Evolutionary conservation across 805 yeast genomes (phyloP).

Genomic region (Sugiyamaella valdiviana): DNA sequence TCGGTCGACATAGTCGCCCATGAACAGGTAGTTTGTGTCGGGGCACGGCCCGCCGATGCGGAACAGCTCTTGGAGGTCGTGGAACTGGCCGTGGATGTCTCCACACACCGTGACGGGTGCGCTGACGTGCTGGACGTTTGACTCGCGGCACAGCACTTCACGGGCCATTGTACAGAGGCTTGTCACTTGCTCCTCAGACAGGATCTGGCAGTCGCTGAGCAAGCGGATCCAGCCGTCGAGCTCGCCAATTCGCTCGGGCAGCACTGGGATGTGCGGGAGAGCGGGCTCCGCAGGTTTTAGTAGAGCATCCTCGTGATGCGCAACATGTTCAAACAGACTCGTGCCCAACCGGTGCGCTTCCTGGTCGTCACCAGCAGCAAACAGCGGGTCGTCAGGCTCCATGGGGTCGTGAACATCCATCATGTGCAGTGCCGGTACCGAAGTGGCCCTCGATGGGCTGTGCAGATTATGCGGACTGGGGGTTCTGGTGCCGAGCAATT

Average conservation of each 20-base stretch:
- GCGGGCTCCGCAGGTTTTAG: neutral
- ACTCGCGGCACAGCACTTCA: slow-evolving; percentile 71
- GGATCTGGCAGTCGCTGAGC: slow-evolving; percentile 70
- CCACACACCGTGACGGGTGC: slow-evolving; percentile 97
- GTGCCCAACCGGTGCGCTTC: neutral
- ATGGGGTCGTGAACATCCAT: neutral
- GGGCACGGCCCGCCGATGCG: slow-evolving; percentile 94
- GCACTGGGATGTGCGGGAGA: neutral
- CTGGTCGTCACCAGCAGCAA: neutral
- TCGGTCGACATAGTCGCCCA: slow-evolving; percentile 92
- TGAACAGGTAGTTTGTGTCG: slow-evolving; percentile 77
- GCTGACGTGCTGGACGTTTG: slow-evolving; percentile 90
- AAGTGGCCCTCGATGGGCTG: too few relatives aligned
- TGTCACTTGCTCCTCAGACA: slow-evolving; percentile 73
- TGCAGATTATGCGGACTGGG: too few relatives aligned
- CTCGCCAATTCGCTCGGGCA: slow-evolving; percentile 33
- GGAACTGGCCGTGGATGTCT: slow-evolving; percentile 95
- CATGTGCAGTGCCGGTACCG: too few relatives aligned
- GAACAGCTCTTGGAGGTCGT: slow-evolving; percentile 86
- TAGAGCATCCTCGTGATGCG: neutral
- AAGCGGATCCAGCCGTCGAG: slow-evolving; percentile 85
- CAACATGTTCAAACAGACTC: neutral
- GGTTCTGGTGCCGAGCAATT: neutral
- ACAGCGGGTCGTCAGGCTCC: neutral
- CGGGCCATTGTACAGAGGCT: slow-evolving; percentile 79